These are phyloP conservation scores for Phytophthora megakarya DNA, from an alignment of 352 stramenopile species.

Conservation along the genomic window DNA sequence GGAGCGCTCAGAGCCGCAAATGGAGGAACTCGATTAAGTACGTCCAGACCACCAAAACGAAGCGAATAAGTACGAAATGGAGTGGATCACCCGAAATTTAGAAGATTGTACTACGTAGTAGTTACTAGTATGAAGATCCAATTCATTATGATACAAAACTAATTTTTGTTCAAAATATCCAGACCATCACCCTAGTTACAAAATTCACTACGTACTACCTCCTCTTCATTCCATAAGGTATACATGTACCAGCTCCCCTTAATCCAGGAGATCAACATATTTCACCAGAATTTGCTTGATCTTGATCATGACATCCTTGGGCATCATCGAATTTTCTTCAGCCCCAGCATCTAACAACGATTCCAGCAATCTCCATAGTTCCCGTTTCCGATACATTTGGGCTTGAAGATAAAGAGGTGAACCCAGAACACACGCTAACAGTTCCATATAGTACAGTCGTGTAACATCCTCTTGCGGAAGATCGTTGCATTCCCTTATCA, in stretches of 20 bases:
- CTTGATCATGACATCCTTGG: constrained; percentile 34
- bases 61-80: constrained; percentile 4
- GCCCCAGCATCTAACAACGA: constrained; percentile 47
- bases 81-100: constrained; percentile 6
- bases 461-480: constrained; percentile 54
- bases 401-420: constrained; percentile 54
- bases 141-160: too few species aligned
- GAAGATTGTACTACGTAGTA: too few species aligned
- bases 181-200: too few species aligned
- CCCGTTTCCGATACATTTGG: constrained; percentile 61
- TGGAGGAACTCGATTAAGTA: constrained; percentile 11
- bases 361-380: constrained; percentile 57
- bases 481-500: constrained; percentile 68
- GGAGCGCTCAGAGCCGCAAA: constrained; percentile 26
- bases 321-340: constrained; percentile 47
- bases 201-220: constrained; percentile 1
- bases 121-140: too few species aligned
- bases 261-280: constrained; percentile 73
- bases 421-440: constrained; percentile 51
- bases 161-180: too few species aligned
- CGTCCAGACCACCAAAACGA: constrained; percentile 10
- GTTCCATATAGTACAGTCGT: constrained; percentile 47
- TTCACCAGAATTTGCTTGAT: constrained; percentile 56
- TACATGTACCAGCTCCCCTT: constrained; percentile 13
- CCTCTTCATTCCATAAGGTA: background rate